Conservation (phyloP, 306 rosid species). For the Mimosa bimucronata region DNA sequence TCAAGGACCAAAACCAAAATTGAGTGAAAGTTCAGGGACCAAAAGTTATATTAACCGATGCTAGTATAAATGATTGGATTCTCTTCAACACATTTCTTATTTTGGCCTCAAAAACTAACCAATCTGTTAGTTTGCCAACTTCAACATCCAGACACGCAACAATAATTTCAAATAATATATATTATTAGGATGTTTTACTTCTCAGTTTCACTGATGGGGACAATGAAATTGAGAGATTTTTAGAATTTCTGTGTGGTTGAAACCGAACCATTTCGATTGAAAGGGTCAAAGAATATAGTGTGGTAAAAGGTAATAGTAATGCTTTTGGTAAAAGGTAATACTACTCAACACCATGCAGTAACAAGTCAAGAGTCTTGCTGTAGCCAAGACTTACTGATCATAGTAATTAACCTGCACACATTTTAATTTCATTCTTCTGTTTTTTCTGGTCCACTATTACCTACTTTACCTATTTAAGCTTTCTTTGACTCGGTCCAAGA, state of each 20-base stretch:
- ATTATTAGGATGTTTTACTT: background rate
- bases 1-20: too few relatives aligned
- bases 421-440: background rate
- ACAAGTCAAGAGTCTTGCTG: background rate
- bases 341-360: background rate
- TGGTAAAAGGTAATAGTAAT: background rate
- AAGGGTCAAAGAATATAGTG: background rate
- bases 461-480: background rate
- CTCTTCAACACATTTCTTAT: background rate
- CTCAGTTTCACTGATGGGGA: background rate
- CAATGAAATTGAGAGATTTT: background rate
- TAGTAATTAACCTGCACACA: background rate
- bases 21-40: too few relatives aligned
- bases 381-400: background rate
- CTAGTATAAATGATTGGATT: slow-evolving; percentile 3
- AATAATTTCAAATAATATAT: background rate
- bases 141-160: background rate
- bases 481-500: background rate
- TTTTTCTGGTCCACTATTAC: background rate
- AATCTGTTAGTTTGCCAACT: slow-evolving; percentile 5
- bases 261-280: background rate
- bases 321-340: background rate
- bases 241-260: background rate
- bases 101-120: background rate
- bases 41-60: too few relatives aligned